Evolutionary conservation across 352 stramenopile species (phyloP).

Genomic region (Phytophthora agathidicida): DNA sequence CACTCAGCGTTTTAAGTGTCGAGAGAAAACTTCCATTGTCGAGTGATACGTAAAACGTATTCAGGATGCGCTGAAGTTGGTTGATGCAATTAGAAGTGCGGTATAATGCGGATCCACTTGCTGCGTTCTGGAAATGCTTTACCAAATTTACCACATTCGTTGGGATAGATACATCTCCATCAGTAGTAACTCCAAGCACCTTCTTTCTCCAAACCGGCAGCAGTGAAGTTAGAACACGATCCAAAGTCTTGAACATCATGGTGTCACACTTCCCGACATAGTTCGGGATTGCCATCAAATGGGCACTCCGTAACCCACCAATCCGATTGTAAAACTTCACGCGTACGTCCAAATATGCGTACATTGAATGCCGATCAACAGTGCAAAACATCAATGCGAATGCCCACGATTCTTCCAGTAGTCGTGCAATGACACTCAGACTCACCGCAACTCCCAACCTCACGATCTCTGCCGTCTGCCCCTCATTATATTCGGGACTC

Average conservation of each 20-base stretch:
- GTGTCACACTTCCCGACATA: slow-evolving; percentile 19
- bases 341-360: slow-evolving; percentile 43
- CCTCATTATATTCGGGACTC: slow-evolving; percentile 22
- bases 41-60: slow-evolving; percentile 37
- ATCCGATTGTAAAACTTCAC: slow-evolving; percentile 36
- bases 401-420: slow-evolving; percentile 43
- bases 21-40: slow-evolving; percentile 27
- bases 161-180: slow-evolving; percentile 17
- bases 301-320: slow-evolving; percentile 22
- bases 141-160: slow-evolving; percentile 22
- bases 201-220: slow-evolving; percentile 32
- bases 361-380: slow-evolving; percentile 9
- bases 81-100: slow-evolving; percentile 21
- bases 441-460: slow-evolving; percentile 42
- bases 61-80: slow-evolving; percentile 34
- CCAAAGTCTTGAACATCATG: slow-evolving; percentile 34
- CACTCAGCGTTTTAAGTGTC: slow-evolving; percentile 23
- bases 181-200: slow-evolving; percentile 33
- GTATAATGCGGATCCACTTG: slow-evolving; percentile 20
- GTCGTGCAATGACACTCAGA: slow-evolving; percentile 35
- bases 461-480: slow-evolving; percentile 30
- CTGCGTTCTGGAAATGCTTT: slow-evolving; percentile 29
- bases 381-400: slow-evolving; percentile 48
- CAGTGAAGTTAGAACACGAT: slow-evolving; percentile 28
- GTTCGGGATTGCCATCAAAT: slow-evolving; percentile 41